Evolutionary conservation across 345 rosid species (phyloP), one percentile per base, ranked within the genome.

Genomic region (Iberis pinnata): DNA sequence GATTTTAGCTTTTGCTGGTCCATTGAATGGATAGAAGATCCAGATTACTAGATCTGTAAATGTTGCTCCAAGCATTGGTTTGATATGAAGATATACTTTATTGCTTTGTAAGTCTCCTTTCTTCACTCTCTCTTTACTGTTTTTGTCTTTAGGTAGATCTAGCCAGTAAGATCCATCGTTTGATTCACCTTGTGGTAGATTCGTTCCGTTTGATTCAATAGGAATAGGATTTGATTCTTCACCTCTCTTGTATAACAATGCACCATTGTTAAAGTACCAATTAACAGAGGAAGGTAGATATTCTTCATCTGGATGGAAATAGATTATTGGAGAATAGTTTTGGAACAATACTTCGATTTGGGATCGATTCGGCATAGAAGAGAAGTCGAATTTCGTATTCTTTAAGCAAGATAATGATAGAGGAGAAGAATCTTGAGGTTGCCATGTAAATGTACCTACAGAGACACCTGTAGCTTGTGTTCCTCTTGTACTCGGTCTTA

Each of bases 1-100:
- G n/a, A 87, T 74, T 12, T 90, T 82, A 5, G 82, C 95, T 69
- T 45, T 70, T 4, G 79, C 82, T 1, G 96, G 80, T 0, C 98
- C 96, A 17, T 90, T 87, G 62, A 80, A 90, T 13, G 97, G 90
- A 75, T 78, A 89, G 41, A 84, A 90, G 0, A 87, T 43, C 98
- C 98, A 90, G 9, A 75, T 43, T 1, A 69, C 78, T 43, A 90
- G 59, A 57, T 90, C 95, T 0, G 96, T 78, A 66, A 75, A 87
- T 1, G 98, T 80, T 27, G 79, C 89, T 3, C 98, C 96, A 0
- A 80, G 47, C 83, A 81, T 80, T 18, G 95, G 89, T 64, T 90
- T 90, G 16, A 78, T 39, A 10, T 90, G 96, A 12, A 84, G 50
- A 44, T 87, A 82, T 12, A 73, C 89, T 53, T 74, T 58, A 5